phyloP scores from a whole-genome alignment of 177 flowering plant genomes.

The Telopea speciosissima region DNA sequence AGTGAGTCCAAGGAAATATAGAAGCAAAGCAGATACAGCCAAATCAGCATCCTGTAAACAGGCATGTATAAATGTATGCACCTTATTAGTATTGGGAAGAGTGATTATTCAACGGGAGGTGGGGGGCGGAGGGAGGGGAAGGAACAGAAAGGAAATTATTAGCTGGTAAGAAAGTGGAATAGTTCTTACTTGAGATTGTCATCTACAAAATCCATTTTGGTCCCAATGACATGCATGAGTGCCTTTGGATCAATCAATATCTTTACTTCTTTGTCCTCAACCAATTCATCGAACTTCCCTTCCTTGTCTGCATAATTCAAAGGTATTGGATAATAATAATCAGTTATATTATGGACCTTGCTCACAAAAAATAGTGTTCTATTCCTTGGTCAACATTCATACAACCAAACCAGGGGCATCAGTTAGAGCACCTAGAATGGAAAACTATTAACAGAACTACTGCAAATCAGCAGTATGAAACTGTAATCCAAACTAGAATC shows the following conservation, averaged over 20 bases:
- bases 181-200: conserved; percentile 68
- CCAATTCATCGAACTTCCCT: conserved; percentile 81
- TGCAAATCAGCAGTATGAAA: neutral
- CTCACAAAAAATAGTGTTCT: neutral
- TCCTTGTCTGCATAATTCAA: conserved; percentile 56
- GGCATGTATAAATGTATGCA: neutral
- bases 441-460: neutral
- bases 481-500: neutral
- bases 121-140: too few species aligned
- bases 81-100: too few species aligned
- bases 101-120: too few species aligned
- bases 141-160: too few species aligned
- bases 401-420: neutral
- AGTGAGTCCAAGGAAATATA: neutral
- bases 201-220: conserved; percentile 94
- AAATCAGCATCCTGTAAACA: neutral
- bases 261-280: conserved; percentile 92
- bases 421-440: neutral
- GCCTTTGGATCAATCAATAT: conserved; percentile 91
- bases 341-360: neutral
- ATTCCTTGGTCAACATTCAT: neutral
- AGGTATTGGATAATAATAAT: neutral
- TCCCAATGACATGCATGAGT: conserved; percentile 92
- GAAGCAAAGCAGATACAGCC: neutral
- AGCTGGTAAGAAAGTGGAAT: neutral